phyloP scores from a whole-genome alignment of 306 rosid species.

The Geum urbanum region DNA sequence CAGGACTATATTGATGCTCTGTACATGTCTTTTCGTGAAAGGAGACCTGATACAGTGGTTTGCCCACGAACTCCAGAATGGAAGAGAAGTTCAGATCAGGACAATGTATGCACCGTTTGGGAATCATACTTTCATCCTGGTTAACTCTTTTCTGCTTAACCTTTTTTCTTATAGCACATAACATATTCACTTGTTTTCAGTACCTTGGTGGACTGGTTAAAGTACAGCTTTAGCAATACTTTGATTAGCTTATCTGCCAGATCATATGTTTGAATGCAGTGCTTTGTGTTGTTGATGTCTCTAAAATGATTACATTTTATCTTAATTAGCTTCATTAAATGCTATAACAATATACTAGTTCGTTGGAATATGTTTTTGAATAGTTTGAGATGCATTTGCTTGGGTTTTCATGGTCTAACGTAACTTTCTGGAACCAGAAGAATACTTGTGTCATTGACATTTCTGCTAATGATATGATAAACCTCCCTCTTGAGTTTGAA shows the following conservation, averaged over 20 bases:
- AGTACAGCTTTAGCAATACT: neutral
- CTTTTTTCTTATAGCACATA: neutral
- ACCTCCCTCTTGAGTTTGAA: neutral
- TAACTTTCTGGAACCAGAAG: neutral
- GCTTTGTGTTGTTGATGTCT: neutral
- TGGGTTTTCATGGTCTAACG: neutral
- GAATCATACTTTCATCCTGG: neutral
- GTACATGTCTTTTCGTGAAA: constrained; percentile 77
- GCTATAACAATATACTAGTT: neutral
- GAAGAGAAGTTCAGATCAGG: constrained; percentile 79
- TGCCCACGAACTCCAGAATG: constrained; percentile 95
- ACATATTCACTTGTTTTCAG: neutral
- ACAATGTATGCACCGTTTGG: constrained; percentile 55
- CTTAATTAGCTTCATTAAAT: neutral
- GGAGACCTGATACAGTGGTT: constrained; percentile 62
- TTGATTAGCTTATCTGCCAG: neutral
- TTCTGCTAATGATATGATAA: neutral
- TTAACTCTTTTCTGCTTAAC: neutral
- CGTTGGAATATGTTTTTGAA: neutral
- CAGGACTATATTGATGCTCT: constrained; percentile 82
- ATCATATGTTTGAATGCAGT: neutral
- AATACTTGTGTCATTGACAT: neutral
- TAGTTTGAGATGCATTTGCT: neutral
- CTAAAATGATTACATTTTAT: neutral
- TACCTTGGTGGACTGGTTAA: neutral